Base-by-base conservation (phyloP, 768 basidiomycete genomes). In the Daedaleopsis sinensis region DNA sequence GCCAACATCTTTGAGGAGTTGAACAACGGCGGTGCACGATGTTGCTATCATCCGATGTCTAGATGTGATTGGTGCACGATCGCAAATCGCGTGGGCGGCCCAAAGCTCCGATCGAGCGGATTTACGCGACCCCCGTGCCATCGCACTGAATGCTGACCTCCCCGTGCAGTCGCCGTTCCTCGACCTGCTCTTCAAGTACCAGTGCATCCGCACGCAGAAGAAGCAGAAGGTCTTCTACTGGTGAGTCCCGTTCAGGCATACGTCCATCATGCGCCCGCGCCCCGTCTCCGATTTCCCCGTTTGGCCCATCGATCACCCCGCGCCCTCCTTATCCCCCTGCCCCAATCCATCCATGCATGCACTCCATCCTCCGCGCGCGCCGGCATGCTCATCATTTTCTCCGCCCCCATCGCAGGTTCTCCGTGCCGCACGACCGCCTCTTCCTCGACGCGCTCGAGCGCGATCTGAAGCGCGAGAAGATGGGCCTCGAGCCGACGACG, bases 201-300 rank as follows among this genome's bases (percentile, higher is more conserved):
- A 96, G 72, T 96, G 95, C 72, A 97, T 98, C 66, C 87, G 96
- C 42, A 98, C 96, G 1, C 96, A 98, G 74, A 98, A 97, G 83
- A 98, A 97, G 78, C 96, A 96, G 78, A 95, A 98, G 74, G 96
- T 98, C n/a, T 98, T 97, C 71, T 97, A 93, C 74, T 98, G 96
- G 95, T 93, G 66, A 57, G 88, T 78, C 7, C 23, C 24, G 18
- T 27, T 24, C 0, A 21, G 42, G 47, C 27, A 42, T 19, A 4
- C 48, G n/a, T n/a, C n/a, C n/a, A n/a, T 2, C 24, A 13, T 27
- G 49, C 23, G 23, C 11, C 13, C 13, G 48, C 21, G 44, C 46
- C 21, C 32, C 50, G 27, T 42, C 38, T 43, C 11, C 39, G 13
- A 18, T 48, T 11, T 21, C 56, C 4, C 7, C 16, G 35, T 61